Conservation (phyloP, 768 basidiomycete species). For the Tylopilus balloui region DNA sequence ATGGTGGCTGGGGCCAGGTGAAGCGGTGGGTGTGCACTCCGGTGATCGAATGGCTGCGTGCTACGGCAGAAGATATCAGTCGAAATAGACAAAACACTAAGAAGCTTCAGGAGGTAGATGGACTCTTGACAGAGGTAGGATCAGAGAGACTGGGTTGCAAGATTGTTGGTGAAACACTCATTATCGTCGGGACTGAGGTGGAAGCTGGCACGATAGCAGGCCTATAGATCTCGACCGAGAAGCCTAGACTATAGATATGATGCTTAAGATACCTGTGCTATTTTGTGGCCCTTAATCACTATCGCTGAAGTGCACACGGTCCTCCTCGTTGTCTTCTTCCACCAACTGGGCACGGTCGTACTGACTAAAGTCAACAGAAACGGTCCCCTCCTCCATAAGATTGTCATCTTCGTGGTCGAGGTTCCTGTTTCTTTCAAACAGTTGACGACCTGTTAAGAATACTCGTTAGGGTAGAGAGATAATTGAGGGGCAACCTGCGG, state of each 20-base stretch:
- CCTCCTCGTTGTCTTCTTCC: constrained; percentile 52
- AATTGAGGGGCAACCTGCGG: constrained; percentile 16
- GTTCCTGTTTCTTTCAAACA: constrained; percentile 81
- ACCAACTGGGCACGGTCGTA: constrained; percentile 68
- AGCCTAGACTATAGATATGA: constrained; percentile 8
- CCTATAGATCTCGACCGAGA: constrained; percentile 37
- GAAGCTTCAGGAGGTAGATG: constrained; percentile 48
- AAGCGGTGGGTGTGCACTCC: constrained; percentile 66
- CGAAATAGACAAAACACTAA: constrained; percentile 30
- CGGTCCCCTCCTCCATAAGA: constrained; percentile 78
- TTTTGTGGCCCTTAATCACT: constrained; percentile 55
- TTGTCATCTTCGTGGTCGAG: constrained; percentile 70
- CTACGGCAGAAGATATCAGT: constrained; percentile 51
- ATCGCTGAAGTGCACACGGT: constrained; percentile 73
- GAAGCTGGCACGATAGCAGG: constrained; percentile 59
- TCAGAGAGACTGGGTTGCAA: constrained; percentile 54
- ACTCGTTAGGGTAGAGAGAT: constrained; percentile 5
- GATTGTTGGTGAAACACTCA: constrained; percentile 48
- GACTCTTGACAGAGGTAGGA: constrained; percentile 58
- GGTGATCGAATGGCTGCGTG: constrained; percentile 66
- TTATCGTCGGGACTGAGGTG: constrained; percentile 50
- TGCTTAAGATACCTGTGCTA: constrained; percentile 6
- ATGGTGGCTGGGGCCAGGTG: constrained; percentile 30
- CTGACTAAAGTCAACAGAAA: constrained; percentile 85
- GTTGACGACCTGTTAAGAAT: constrained; percentile 67